Percentiles rank a stretch among this genome's conserved stretches.
phyloP scores from a whole-genome alignment of 129 eudicot genomes.

The Tagetes patula region DNA sequence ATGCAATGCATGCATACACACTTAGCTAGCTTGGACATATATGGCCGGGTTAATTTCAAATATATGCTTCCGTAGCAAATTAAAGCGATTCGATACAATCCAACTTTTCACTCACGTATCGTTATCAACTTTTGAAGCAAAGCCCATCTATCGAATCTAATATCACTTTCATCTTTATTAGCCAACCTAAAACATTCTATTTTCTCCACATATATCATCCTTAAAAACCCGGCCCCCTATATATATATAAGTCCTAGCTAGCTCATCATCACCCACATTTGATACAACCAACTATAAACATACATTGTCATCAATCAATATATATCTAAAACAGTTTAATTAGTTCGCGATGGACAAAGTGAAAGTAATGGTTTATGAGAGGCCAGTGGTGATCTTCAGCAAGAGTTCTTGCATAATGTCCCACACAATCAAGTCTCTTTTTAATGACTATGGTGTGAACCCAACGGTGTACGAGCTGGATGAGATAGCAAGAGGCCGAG shows the following conservation, averaged over 20 bases:
- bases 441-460: slow-evolving; percentile 57
- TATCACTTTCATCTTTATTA: not conserved
- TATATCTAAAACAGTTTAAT: not conserved
- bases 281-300: slow-evolving; percentile 13
- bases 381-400: slow-evolving; percentile 79
- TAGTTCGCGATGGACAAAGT: slow-evolving; percentile 49
- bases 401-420: slow-evolving; percentile 61
- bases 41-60: not conserved
- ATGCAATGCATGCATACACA: slow-evolving; percentile 1
- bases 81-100: slow-evolving; percentile 14
- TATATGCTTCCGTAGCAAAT: slow-evolving; percentile 18
- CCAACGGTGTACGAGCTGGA: slow-evolving; percentile 69
- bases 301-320: not conserved
- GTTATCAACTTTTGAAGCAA: slow-evolving; percentile 12
- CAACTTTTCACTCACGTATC: slow-evolving; percentile 11
- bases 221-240: slow-evolving; percentile 16
- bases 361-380: slow-evolving; percentile 54
- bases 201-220: slow-evolving; percentile 36
- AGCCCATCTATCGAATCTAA: slow-evolving; percentile 18
- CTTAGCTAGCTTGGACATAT: no score
- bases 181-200: slow-evolving; percentile 25
- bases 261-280: slow-evolving; percentile 13
- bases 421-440: slow-evolving; percentile 56
- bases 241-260: not conserved
- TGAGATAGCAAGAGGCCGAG: slow-evolving; percentile 51